Base-by-base conservation (phyloP, 116 monocot species). In the Posidonia oceanica region DNA sequence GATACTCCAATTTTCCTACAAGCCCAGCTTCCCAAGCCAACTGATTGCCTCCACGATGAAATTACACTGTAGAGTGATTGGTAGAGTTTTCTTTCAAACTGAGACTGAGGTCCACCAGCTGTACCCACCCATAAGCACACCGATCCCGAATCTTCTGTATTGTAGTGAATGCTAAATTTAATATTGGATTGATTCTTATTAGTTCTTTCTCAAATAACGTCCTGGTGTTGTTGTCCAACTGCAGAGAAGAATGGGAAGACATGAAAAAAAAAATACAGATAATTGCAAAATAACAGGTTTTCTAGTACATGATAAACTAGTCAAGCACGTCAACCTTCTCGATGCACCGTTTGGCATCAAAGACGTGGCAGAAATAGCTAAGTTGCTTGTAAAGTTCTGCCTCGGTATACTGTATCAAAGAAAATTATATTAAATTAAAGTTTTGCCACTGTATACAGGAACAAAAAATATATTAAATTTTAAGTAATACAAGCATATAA, bases 331-430 rank as follows among this genome's bases (percentile, higher is more conserved):
- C 10, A 66, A 97, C 97, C 93, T 97, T 97, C 44, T 89, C 83
- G 58, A 85, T 75, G 68, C 76, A 85, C 17, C 80, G 80, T 40
- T 75, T 61, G 40, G 81, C 61, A 73, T 97, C 89, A 74, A 97
- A 74, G 39, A 89, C 71, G 64, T 83, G 77, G 63, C 79, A 84
- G 63, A 97, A 92, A 71, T 87, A 97, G 3, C 93, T 87, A 54
- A 97, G 83, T 69, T 97, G 90, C 77, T 72, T 85, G 77, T 97
- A 97, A 48, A 97, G 76, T 73, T 92, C 93, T 23, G 82, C 85
- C 71, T 97, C 97, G 5, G 81, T 82, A 73, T 83, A 92, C 93
- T 92, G 89, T 18, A 59, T 72, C 41, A 4, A 48, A 20, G 23
- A 17, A 75, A 42, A 22, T 20, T 23, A 63, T 6, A 38, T 36